phyloP scores from a whole-genome alignment of 116 monocot species.

The Iris pallida region DNA sequence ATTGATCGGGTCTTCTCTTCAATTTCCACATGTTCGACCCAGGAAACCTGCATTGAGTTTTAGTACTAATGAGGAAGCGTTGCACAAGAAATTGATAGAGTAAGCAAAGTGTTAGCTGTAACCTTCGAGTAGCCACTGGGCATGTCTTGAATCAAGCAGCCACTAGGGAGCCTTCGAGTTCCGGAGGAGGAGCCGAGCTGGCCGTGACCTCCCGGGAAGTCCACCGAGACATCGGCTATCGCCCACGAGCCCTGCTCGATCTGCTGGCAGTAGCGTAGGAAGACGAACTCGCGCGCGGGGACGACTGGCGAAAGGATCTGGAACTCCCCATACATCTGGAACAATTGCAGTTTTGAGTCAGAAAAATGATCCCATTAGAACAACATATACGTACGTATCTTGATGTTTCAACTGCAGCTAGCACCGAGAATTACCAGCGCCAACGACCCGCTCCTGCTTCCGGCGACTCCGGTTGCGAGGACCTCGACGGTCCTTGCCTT shows the following conservation, averaged over 20 bases:
- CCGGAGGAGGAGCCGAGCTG: conserved; percentile 19
- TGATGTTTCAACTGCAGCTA: background rate
- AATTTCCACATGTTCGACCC: conserved; percentile 89
- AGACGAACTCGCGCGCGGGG: conserved; percentile 66
- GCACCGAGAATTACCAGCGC: conserved; percentile 23
- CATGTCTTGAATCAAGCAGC: conserved; percentile 79
- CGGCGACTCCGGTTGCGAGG: conserved; percentile 30
- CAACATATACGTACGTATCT: too few relatives aligned
- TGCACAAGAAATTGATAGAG: too few relatives aligned
- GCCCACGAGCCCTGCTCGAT: conserved; percentile 75
- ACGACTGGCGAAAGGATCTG: conserved; percentile 76
- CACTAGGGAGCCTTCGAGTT: conserved; percentile 59
- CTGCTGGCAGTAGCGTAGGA: conserved; percentile 79
- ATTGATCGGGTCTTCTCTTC: conserved; percentile 52
- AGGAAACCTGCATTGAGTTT: conserved; percentile 45
- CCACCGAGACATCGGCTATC: conserved; percentile 70
- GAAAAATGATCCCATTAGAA: background rate
- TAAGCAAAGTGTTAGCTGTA: too few relatives aligned
- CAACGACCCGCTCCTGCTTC: conserved; percentile 41
- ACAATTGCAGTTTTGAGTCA: background rate
- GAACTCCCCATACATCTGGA: conserved; percentile 83
- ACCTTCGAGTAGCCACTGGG: conserved; percentile 80
- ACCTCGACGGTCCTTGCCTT: conserved; percentile 43
- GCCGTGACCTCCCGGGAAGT: conserved; percentile 35
- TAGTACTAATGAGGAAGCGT: background rate